Evolutionary conservation across 306 rosid species (phyloP).

Genomic region (Myrica gale): DNA sequence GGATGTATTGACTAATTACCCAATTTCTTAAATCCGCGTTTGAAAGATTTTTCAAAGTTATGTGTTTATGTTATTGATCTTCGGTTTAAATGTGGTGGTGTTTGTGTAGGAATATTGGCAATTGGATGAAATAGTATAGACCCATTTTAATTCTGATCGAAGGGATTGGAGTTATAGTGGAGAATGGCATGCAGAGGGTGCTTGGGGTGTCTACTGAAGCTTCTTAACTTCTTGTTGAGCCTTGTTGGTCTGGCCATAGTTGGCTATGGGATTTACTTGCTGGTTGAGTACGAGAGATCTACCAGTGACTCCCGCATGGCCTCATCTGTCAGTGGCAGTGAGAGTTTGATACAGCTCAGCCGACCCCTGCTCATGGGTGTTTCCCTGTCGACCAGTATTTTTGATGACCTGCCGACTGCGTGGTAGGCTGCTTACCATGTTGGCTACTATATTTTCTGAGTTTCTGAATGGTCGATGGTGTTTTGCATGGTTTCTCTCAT

Average conservation of each 20-base stretch:
- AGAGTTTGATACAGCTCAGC: constrained; percentile 56
- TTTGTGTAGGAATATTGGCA: constrained; percentile 34
- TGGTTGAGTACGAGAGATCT: constrained; percentile 51
- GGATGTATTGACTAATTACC: constrained; percentile 4
- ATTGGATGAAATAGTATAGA: constrained; percentile 30
- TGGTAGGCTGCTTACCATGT: constrained; percentile 57
- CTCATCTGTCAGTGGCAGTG: constrained; percentile 42
- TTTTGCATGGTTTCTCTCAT: neutral
- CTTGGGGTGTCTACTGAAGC: constrained; percentile 84
- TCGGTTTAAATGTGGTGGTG: constrained; percentile 32
- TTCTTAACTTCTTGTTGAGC: constrained; percentile 74
- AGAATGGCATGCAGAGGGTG: constrained; percentile 92
- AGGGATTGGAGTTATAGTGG: constrained; percentile 34
- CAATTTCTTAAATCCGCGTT: neutral
- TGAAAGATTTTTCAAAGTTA: constrained; percentile 18
- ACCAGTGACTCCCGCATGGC: constrained; percentile 20
- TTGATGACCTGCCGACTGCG: constrained; percentile 65
- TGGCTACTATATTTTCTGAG: neutral
- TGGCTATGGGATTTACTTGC: constrained; percentile 89
- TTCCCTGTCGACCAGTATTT: constrained; percentile 47
- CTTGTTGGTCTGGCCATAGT: constrained; percentile 80
- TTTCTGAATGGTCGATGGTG: constrained; percentile 3
- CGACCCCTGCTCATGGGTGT: constrained; percentile 76
- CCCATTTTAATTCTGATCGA: constrained; percentile 32
- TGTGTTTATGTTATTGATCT: constrained; percentile 21